A percentile compares a stretch with the other conserved stretches of the same genome.
These are phyloP conservation scores for Hanseniaspora valbyensis DNA, from an alignment of 805 yeast genomes.

Conservation along the genomic window DNA sequence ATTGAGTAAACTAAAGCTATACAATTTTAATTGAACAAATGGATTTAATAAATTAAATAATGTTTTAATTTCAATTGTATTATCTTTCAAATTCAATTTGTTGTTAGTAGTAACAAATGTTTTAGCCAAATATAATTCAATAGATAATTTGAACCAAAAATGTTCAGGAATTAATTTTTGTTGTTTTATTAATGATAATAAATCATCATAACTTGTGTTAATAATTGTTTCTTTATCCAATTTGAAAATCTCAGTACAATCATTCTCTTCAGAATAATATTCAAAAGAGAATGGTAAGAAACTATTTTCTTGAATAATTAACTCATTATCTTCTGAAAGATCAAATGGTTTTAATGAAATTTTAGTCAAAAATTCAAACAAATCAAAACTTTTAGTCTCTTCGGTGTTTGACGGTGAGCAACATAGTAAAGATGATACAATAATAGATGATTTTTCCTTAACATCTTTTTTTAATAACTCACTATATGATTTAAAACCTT, in stretches of 20 bases:
- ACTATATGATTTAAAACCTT: constrained; percentile 33
- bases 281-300: constrained; percentile 47
- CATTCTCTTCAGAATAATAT: constrained; percentile 33
- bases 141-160: constrained; percentile 51
- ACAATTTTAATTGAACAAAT: constrained; percentile 52
- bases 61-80: constrained; percentile 45
- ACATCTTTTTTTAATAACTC: constrained; percentile 15
- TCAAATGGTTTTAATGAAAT: constrained; percentile 7
- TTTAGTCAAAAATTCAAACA: constrained; percentile 20
- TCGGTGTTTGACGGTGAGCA: constrained; percentile 27
- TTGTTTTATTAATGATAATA: constrained; percentile 39
- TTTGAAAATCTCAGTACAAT: constrained; percentile 6
- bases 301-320: constrained; percentile 16
- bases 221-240: constrained; percentile 1
- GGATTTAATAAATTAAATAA: constrained; percentile 45
- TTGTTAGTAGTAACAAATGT: background rate
- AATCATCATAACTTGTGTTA: constrained; percentile 25
- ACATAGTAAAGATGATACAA: constrained; percentile 32
- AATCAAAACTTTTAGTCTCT: constrained; percentile 36
- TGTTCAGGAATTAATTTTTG: constrained; percentile 50
- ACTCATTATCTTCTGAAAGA: background rate
- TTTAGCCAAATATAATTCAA: constrained; percentile 55
- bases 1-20: constrained; percentile 54
- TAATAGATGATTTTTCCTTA: constrained; percentile 38
- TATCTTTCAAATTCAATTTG: constrained; percentile 32